Base-by-base conservation (phyloP, 768 basidiomycete species). In the Pholiota microspora region DNA sequence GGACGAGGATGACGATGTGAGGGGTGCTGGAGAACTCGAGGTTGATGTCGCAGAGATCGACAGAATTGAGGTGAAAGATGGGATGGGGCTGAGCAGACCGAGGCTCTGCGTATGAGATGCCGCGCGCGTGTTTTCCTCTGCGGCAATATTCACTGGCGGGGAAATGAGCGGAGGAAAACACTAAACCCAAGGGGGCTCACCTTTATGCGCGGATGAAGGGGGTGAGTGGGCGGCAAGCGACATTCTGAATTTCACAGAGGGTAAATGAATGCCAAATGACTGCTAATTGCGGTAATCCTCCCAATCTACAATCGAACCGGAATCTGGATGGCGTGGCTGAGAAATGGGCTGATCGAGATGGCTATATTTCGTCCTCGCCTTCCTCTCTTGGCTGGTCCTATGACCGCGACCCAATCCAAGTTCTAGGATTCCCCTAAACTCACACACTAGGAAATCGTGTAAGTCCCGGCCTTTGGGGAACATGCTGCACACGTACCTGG, bases 71-170 rank as follows among this genome's bases (percentile, higher is more conserved):
- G 42, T 34, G 21, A 21, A 52, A 15, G 55, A 57, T 44, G 64
- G 53, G 16, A 57, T 56, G 47, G 60, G 60, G 28, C 55, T 57
- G 10, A 58, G 46, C n/a, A 63, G 58, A 8, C 57, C 63, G 24
- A 57, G 57, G 7, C 56, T 58, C 48, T 57, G 60, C 24, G 58
- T 60, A 42, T 63, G 62, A 16, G 40, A 42, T 23, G 40, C n/a
- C 1, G 40, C 40, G 21, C 40, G 40, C 40, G n/a, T 42, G 16
- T 21, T 42, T 21, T 42, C 40, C 18, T 42, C 40, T 42, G 18
- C 40, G 40, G 23, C 38, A 8, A 42, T 32, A 34, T n/a, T n/a
- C n/a, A n/a, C n/a, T n/a, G n/a, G 32, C 16, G 13, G 8, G 9
- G 29, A n/a, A 36, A 21, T 35, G 49, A 38, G 23, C 49, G 13